Base-by-base conservation (phyloP, 371 early-diverging fungal species). In the Vairimorpha necatrix region DNA sequence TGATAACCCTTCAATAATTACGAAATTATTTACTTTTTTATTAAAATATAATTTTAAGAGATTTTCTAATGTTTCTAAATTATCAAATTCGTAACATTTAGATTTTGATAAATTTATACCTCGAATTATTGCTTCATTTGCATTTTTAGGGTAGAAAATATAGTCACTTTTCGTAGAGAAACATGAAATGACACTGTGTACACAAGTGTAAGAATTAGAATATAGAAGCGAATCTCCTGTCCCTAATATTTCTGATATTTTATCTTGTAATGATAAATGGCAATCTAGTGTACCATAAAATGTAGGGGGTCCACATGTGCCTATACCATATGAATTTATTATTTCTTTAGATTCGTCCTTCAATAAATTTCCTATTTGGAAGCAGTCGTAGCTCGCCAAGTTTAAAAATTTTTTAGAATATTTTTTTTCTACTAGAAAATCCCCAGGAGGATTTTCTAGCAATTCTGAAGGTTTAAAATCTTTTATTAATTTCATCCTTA, bases 281-380 rank as follows among this genome's bases (percentile, higher is more conserved):
- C 96, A 91, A 84, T 99, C 96, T 46, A 93, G 83, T 2, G 99
- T 97, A 69, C 99, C 99, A 84, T 97, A 99, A 84, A 99, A 99
- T n/a, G 98, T 98, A 4, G 94, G 91, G 4, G 98, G 98, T 6
- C 86, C 86, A 83, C 99, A 99, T 0, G 96, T 90, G 24, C 99
- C 99, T 34, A 99, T 94, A 68, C 98, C 99, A 84, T 97, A 96
- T 68, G 91, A 90, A 76, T 89, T 89, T 39, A 99, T 88, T 2
- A 92, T 92, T 18, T 87, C 87, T 62, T 92, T 87, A 18, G 95
- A 92, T 77, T 89, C 91, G 63, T 91, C 88, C 86, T 89, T 82
- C 61, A 68, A 67, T 4, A 70, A 20, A 33, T 53, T 47, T 47
- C 46, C 33, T 22, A 80, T 26, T 32, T 69, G 26, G 36, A 81